phyloP scores from a whole-genome alignment of 2,329 filamentous ascomycete species.

The Microsporum ferrugineum region DNA sequence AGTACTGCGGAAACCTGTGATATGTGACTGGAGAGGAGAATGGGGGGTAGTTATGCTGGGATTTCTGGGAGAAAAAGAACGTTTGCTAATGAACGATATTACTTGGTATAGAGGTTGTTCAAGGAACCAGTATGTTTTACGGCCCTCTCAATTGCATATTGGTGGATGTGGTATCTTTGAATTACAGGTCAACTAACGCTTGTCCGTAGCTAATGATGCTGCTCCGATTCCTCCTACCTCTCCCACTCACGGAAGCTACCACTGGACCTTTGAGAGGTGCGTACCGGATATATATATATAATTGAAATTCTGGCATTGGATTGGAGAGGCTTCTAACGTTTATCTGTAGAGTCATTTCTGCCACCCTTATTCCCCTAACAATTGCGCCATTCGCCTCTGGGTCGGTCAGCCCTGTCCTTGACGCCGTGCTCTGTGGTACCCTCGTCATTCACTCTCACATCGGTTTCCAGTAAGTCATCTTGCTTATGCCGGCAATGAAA shows the following conservation, averaged over 20 bases:
- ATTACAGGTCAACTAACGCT: conserved; percentile 6
- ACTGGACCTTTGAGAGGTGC: conserved; percentile 88
- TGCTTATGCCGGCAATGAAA: not conserved
- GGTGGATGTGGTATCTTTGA: not conserved
- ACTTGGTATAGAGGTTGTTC: conserved; percentile 51
- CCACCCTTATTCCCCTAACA: conserved; percentile 71
- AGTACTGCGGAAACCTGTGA: conserved; percentile 28
- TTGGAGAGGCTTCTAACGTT: not conserved
- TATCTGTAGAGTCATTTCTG: conserved; percentile 55
- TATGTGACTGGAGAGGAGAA: not conserved
- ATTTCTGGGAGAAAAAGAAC: not conserved
- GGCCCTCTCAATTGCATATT: not conserved
- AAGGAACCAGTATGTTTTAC: conserved; percentile 56
- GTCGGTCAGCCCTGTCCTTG: conserved; percentile 76
- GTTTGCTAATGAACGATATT: conserved; percentile 35
- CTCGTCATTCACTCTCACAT: conserved; percentile 90
- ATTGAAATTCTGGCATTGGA: no score
- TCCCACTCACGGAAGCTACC: conserved; percentile 84
- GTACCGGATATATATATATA: conserved; percentile 8
- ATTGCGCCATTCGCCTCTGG: conserved; percentile 86
- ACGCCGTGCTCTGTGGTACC: conserved; percentile 71
- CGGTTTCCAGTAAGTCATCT: conserved; percentile 62
- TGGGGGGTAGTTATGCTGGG: not conserved
- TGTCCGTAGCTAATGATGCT: conserved; percentile 65
- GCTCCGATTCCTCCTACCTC: conserved; percentile 59